Conservation (phyloP, 1,139 yeast species). For the Geotrichum macrosporum region DNA sequence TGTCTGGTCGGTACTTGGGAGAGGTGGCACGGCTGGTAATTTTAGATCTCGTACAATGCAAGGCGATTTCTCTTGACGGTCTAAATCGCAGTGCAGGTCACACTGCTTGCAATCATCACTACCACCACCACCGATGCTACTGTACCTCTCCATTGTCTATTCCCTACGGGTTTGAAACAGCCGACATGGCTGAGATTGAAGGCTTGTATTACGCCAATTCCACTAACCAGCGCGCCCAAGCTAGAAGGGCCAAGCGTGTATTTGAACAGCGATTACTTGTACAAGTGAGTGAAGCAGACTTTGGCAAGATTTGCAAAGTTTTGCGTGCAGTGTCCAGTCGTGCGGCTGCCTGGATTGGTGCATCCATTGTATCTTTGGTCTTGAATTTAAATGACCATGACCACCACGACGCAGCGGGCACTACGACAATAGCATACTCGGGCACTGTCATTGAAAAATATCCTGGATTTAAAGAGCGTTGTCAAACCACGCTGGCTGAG, state of each 20-base stretch:
- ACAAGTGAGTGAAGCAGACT: conserved; percentile 17
- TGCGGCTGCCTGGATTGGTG: conserved; percentile 77
- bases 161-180: conserved; percentile 29
- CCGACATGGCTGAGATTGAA: conserved; percentile 34
- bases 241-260: not conserved
- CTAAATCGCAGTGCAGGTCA: not conserved
- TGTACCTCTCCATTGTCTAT: not conserved
- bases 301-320: conserved; percentile 44
- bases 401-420: not conserved
- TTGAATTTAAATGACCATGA: conserved; percentile 2
- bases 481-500: conserved; percentile 32
- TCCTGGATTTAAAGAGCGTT: conserved; percentile 66
- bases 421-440: conserved; percentile 64
- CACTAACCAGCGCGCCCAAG: not conserved
- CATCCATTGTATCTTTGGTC: conserved; percentile 56
- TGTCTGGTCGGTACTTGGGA: conserved; percentile 84
- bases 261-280: conserved; percentile 1
- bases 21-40: conserved; percentile 70
- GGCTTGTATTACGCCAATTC: conserved; percentile 4
- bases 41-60: conserved; percentile 21
- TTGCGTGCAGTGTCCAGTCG: conserved; percentile 67
- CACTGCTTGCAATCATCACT: not conserved
- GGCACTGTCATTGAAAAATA: conserved; percentile 86
- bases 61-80: conserved; percentile 50
- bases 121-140: conserved; percentile 28